Conservation (phyloP, 2,329 filamentous ascomycete genomes). For the Colletotrichum musae region DNA sequence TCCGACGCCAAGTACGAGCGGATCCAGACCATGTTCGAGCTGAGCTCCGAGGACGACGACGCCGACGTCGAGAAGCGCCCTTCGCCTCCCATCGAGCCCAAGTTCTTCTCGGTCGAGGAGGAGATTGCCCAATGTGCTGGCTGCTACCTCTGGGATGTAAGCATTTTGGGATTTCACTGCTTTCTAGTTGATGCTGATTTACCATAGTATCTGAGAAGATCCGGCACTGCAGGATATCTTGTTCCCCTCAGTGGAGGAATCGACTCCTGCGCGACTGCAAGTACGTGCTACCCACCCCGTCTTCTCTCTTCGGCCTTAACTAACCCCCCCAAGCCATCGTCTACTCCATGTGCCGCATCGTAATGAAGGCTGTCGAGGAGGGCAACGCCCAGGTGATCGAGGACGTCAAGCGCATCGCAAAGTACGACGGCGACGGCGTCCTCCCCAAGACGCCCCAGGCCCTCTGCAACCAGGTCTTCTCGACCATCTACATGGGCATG, state of each 20-base stretch:
- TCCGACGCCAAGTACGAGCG: conserved; percentile 61
- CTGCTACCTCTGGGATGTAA: conserved; percentile 74
- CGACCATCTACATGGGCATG: conserved; percentile 80
- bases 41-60: conserved; percentile 56
- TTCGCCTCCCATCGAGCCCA: conserved; percentile 60
- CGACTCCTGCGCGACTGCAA: conserved; percentile 68
- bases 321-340: conserved; percentile 49
- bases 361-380: conserved; percentile 64
- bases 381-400: conserved; percentile 56
- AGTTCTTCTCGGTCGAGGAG: conserved; percentile 75
- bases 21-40: conserved; percentile 55
- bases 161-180: not conserved
- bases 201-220: conserved; percentile 33
- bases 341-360: conserved; percentile 68
- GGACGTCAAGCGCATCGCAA: conserved; percentile 54
- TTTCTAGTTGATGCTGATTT: conserved; percentile 5
- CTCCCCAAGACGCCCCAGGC: conserved; percentile 70
- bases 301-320: not conserved
- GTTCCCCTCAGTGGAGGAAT: conserved; percentile 70
- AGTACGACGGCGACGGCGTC: conserved; percentile 44
- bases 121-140: conserved; percentile 77
- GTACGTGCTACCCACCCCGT: conserved; percentile 3
- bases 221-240: conserved; percentile 65
- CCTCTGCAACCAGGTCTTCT: conserved; percentile 59
- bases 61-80: conserved; percentile 56